Percentiles rank a stretch among this genome's conserved stretches.
Conservation (phyloP, 1,139 yeast genomes). For the Blastobotrys arbuscula region DNA sequence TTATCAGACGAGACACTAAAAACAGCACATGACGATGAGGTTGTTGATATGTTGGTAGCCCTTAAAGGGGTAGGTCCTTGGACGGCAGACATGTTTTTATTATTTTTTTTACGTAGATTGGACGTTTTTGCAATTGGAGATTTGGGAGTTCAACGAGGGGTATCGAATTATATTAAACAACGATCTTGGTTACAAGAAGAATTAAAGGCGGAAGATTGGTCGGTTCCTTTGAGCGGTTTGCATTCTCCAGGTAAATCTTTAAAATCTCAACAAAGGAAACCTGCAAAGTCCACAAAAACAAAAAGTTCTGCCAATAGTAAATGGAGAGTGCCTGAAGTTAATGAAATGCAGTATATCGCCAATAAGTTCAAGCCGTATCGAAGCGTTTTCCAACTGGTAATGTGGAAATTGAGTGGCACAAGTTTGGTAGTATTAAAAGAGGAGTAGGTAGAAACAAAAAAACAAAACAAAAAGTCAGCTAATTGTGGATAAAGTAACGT, state of each 20-base stretch:
- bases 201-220: constrained; percentile 37
- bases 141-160: constrained; percentile 80
- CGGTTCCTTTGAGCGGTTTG: constrained; percentile 19
- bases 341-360: constrained; percentile 46
- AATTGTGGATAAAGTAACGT: too few species aligned
- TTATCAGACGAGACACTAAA: constrained; percentile 42
- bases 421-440: constrained; percentile 38
- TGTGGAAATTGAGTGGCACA: constrained; percentile 67
- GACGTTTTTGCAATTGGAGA: constrained; percentile 77
- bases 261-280: constrained; percentile 27
- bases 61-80: constrained; percentile 83
- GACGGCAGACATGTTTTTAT: constrained; percentile 85
- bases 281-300: constrained; percentile 32
- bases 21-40: constrained; percentile 39
- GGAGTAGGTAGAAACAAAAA: not conserved
- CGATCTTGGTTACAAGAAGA: constrained; percentile 48
- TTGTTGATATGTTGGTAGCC: constrained; percentile 50
- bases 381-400: constrained; percentile 60
- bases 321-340: constrained; percentile 32
- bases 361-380: constrained; percentile 59
- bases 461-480: too few species aligned
- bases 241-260: constrained; percentile 31
- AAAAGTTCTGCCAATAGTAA: constrained; percentile 36
- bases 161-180: constrained; percentile 52
- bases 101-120: constrained; percentile 59